Evolutionary conservation across 352 stramenopile genomes (phyloP).

Genomic region (Thraustochytrium sp.): DNA sequence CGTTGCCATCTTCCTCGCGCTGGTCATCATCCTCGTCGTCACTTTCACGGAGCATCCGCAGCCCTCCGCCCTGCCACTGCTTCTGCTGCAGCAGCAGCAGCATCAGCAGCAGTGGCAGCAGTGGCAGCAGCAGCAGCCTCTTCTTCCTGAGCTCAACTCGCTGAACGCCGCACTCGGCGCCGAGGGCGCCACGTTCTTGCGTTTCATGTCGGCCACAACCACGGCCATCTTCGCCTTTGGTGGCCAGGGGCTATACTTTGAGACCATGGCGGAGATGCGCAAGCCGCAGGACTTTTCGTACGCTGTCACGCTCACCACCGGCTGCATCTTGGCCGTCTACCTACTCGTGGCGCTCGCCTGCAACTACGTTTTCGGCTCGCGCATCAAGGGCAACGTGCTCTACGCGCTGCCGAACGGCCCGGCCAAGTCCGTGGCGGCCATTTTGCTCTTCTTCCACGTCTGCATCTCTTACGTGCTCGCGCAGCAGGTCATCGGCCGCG

Average conservation of each 20-base stretch:
- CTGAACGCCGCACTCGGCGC: neutral
- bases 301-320: slow-evolving; percentile 30
- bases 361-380: neutral
- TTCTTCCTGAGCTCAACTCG: no score
- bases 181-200: neutral
- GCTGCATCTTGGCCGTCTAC: slow-evolving; percentile 2
- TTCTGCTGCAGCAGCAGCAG: no score
- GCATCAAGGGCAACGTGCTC: neutral
- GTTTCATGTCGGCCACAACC: neutral
- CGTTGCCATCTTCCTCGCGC: slow-evolving; percentile 2
- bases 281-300: neutral
- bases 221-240: slow-evolving; percentile 35
- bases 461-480: slow-evolving; percentile 40
- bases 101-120: neutral
- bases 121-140: no score
- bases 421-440: neutral
- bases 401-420: neutral
- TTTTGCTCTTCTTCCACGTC: slow-evolving; percentile 18
- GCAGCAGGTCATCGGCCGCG: slow-evolving; percentile 26
- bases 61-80: neutral
- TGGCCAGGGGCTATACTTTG: slow-evolving; percentile 38
- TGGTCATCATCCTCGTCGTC: slow-evolving; percentile 18
- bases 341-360: neutral
- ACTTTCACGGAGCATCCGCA: neutral
- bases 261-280: slow-evolving; percentile 42